These are phyloP conservation scores for Arxiozyma heterogenica DNA, from an alignment of 1,139 yeast species.

Conservation along the genomic window DNA sequence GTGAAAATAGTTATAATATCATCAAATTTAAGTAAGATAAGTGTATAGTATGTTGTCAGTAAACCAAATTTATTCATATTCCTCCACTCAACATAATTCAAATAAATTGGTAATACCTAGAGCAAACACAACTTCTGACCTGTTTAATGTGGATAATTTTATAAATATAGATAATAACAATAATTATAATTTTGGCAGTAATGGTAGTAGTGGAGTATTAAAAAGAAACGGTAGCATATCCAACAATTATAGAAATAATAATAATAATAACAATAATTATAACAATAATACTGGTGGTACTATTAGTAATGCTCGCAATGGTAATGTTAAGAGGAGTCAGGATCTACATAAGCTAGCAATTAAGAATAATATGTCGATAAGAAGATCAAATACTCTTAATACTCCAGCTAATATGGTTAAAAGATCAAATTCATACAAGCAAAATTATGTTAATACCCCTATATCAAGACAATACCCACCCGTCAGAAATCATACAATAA, in stretches of 20 bases:
- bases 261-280: not conserved
- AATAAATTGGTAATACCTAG: constrained; percentile 11
- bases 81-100: constrained; percentile 2
- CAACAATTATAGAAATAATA: too few species aligned
- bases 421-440: not conserved
- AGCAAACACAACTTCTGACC: constrained; percentile 16
- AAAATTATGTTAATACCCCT: not conserved
- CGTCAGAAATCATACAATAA: constrained; percentile 1
- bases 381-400: constrained; percentile 1
- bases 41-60: not conserved
- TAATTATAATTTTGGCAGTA: too few species aligned
- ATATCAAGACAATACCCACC: not conserved
- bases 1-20: too few species aligned
- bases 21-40: too few species aligned
- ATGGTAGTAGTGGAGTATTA: too few species aligned
- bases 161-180: not conserved
- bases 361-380: not conserved
- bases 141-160: constrained; percentile 10
- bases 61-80: not conserved
- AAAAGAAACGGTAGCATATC: too few species aligned
- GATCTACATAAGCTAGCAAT: not conserved
- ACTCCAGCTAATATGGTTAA: not conserved
- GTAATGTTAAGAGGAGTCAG: not conserved
- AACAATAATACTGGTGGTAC: not conserved
- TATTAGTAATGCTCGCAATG: not conserved